A percentile compares a stretch with the other conserved stretches of the same genome.
Conservation (phyloP, 2,329 filamentous ascomycete species). For the Escovopsis weberi region DNA sequence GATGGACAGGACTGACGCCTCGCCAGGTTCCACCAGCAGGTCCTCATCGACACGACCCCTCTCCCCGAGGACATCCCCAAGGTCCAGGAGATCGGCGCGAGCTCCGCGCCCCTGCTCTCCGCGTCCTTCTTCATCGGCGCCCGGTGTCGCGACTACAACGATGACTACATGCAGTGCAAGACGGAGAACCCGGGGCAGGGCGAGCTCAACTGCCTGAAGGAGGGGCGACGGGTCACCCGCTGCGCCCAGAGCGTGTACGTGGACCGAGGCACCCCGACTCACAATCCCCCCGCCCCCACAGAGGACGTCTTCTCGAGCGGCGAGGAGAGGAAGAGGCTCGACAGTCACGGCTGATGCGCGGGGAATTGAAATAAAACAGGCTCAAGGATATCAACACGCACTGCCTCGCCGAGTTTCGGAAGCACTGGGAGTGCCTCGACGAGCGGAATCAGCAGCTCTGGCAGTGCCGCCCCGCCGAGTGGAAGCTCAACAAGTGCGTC, state of each 20-base stretch:
- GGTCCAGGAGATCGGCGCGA: conserved; percentile 86
- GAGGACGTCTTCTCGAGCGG: background rate
- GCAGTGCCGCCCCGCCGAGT: conserved; percentile 82
- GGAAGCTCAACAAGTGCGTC: conserved; percentile 87
- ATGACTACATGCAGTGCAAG: conserved; percentile 99
- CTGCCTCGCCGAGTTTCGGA: conserved; percentile 81
- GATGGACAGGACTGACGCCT: conserved; percentile 1
- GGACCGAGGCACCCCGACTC: background rate
- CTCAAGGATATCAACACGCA: conserved; percentile 92
- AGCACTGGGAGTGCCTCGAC: conserved; percentile 91
- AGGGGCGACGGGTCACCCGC: conserved; percentile 89
- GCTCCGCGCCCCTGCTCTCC: conserved; percentile 80
- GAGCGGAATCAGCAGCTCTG: conserved; percentile 96
- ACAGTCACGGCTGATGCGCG: background rate
- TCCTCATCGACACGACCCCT: conserved; percentile 90
- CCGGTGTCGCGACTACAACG: conserved; percentile 88
- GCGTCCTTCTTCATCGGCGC: conserved; percentile 96
- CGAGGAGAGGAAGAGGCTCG: background rate
- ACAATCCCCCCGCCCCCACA: background rate
- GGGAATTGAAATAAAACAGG: conserved; percentile 27
- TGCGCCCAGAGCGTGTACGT: conserved; percentile 93
- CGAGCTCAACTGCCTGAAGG: conserved; percentile 89
- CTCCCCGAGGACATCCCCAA: conserved; percentile 83
- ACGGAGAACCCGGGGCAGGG: conserved; percentile 78
- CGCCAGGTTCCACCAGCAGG: conserved; percentile 78